Evolutionary conservation across 371 early-diverging fungal species (phyloP).

Genomic region (Gilbertella persicaria): DNA sequence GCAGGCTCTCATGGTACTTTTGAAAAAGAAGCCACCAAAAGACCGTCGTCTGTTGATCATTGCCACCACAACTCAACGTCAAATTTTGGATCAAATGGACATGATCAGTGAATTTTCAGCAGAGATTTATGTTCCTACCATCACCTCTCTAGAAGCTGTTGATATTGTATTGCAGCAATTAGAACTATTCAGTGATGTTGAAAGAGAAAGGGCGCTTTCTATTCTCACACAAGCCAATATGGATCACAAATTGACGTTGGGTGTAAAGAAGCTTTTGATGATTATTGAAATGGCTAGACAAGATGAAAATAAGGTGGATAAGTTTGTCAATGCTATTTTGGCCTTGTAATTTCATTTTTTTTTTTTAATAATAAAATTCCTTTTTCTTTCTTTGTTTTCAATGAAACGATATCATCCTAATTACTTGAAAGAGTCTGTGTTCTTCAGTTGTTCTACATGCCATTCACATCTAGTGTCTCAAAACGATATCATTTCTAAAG

Average conservation of each 20-base stretch:
- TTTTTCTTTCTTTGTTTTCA: no score
- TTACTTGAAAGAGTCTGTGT: no score
- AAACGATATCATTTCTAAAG: conserved; percentile 66
- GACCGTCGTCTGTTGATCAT: conserved; percentile 82
- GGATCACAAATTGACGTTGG: conserved; percentile 71
- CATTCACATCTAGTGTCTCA: conserved; percentile 64
- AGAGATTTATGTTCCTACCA: conserved; percentile 80
- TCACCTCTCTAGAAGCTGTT: conserved; percentile 66
- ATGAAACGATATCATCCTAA: no score
- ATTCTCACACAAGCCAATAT: conserved; percentile 57
- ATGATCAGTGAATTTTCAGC: conserved; percentile 85
- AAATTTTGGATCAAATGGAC: conserved; percentile 87
- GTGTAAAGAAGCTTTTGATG: conserved; percentile 90
- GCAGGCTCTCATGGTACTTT: conserved; percentile 92
- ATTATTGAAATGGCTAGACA: conserved; percentile 89
- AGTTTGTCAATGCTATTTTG: conserved; percentile 60
- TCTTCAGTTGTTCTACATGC: conserved; percentile 56
- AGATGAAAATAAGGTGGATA: conserved; percentile 66
- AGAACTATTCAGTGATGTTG: conserved; percentile 62
- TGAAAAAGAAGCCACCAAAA: conserved; percentile 92
- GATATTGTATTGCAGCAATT: conserved; percentile 71
- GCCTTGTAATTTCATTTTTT: conserved; percentile 17
- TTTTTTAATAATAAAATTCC: not conserved
- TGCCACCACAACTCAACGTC: conserved; percentile 73
- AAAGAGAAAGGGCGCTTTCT: conserved; percentile 56